A percentile compares a stretch with the other conserved stretches of the same genome.
phyloP scores from a whole-genome alignment of 768 basidiomycete species.

The Chalciporus piperatus region DNA sequence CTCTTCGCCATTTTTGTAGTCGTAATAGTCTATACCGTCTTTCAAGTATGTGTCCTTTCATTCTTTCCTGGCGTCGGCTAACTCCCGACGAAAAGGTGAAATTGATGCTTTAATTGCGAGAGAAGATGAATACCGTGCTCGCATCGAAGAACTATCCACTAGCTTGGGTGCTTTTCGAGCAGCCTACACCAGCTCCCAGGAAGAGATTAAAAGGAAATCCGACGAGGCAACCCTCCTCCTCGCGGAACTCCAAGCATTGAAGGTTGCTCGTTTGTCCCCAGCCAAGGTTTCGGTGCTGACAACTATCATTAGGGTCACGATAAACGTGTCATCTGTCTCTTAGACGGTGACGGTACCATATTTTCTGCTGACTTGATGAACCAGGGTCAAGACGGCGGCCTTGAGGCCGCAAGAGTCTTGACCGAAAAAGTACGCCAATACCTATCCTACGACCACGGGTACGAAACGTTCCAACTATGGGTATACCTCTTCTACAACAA shows the following conservation, averaged over 20 bases:
- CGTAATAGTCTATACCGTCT: background rate
- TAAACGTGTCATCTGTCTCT: conserved; percentile 41
- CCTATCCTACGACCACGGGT: conserved; percentile 19
- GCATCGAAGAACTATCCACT: conserved; percentile 24
- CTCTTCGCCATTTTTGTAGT: background rate
- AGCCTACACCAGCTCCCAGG: conserved; percentile 25
- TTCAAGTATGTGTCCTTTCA: background rate
- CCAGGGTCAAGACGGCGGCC: conserved; percentile 57
- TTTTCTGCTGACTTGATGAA: conserved; percentile 52
- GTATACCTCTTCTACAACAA: conserved; percentile 65
- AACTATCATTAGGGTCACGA: conserved; percentile 24
- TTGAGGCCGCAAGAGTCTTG: conserved; percentile 50
- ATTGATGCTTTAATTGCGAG: conserved; percentile 25
- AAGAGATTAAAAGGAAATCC: conserved; percentile 15
- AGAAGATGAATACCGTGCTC: conserved; percentile 19
- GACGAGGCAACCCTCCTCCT: conserved; percentile 12
- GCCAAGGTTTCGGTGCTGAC: background rate
- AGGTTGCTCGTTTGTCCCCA: conserved; percentile 16
- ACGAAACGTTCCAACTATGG: conserved; percentile 47
- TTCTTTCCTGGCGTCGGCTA: background rate
- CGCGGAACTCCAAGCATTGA: conserved; percentile 28
- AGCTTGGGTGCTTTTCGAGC: conserved; percentile 23
- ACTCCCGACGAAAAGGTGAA: conserved; percentile 22
- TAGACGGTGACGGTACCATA: conserved; percentile 66
- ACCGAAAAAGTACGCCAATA: conserved; percentile 29